Evolutionary conservation across 225 moss, liverwort and hornwort genomes (phyloP).

Genomic region (Physcomitrium patens): DNA sequence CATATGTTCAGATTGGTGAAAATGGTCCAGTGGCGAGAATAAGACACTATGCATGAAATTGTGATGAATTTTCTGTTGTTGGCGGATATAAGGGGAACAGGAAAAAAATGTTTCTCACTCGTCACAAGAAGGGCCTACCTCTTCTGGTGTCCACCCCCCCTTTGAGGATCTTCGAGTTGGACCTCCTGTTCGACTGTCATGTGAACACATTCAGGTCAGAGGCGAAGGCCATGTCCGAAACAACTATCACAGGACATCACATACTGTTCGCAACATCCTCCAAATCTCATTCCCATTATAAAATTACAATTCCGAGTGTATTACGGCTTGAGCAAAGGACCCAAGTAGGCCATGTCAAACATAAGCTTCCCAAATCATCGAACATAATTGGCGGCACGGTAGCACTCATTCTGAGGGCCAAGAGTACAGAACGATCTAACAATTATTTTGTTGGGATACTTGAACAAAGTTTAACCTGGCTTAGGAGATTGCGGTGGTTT

Average conservation of each 20-base stretch:
- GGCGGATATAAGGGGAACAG: too few species aligned
- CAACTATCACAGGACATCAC: neutral
- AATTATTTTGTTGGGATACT: neutral
- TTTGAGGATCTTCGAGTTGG: slow-evolving; percentile 97
- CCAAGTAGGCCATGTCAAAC: neutral
- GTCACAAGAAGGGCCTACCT: slow-evolving; percentile 47
- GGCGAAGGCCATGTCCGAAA: neutral
- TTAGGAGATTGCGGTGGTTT: too few species aligned
- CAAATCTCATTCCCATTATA: neutral
- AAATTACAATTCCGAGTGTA: neutral
- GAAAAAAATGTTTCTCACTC: too few species aligned
- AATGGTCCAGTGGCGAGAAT: too few species aligned
- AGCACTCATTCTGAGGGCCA: neutral
- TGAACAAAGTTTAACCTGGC: too few species aligned
- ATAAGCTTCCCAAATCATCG: neutral
- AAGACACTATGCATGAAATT: too few species aligned
- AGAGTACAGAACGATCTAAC: neutral
- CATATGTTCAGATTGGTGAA: neutral
- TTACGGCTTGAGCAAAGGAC: too few species aligned
- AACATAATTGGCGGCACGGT: neutral
- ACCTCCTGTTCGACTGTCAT: slow-evolving; percentile 91
- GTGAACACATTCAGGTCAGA: slow-evolving; percentile 10
- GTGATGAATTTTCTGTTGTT: neutral
- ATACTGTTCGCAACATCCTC: too few species aligned
- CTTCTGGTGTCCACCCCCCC: slow-evolving; percentile 97